These are phyloP conservation scores for Corymbia calophylla DNA, from an alignment of 441 rosid genomes.

Conservation along the genomic window DNA sequence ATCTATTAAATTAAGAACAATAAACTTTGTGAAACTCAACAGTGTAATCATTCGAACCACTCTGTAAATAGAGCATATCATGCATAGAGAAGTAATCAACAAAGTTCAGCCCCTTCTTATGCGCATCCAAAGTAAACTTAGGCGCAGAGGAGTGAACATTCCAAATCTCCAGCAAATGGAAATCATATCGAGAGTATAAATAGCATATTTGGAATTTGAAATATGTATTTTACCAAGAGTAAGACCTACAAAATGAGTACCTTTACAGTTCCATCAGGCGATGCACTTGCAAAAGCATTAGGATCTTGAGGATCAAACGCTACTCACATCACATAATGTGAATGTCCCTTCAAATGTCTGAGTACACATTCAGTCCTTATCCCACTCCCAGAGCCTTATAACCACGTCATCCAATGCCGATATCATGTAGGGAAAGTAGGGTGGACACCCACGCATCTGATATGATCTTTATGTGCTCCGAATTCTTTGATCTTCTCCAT, in stretches of 20 bases:
- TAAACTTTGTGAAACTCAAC: too few species aligned
- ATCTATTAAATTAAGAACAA: too few species aligned
- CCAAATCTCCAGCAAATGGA: neutral
- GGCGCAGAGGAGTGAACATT: neutral
- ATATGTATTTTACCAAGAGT: neutral
- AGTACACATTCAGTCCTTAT: neutral
- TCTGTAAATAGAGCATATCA: too few species aligned
- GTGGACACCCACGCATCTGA: conserved; percentile 2
- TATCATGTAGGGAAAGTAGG: neutral
- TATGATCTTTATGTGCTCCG: conserved; percentile 1
- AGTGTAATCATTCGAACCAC: too few species aligned
- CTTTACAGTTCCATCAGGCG: neutral
- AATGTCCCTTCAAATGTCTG: neutral
- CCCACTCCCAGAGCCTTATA: conserved; percentile 9
- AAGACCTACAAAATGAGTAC: neutral
- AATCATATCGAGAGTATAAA: neutral
- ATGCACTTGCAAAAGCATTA: neutral
- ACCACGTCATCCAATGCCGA: neutral
- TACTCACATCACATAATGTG: conserved; percentile 10
- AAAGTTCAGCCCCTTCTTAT: neutral
- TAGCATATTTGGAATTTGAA: neutral
- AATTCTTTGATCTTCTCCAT: conserved; percentile 2
- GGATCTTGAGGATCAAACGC: neutral
- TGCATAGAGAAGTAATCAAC: too few species aligned
- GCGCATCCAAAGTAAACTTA: neutral